A percentile compares a stretch with the other conserved stretches of the same genome.
phyloP scores from a whole-genome alignment of 1,284 basidiomycete genomes.

The Ganoderma multipileum region DNA sequence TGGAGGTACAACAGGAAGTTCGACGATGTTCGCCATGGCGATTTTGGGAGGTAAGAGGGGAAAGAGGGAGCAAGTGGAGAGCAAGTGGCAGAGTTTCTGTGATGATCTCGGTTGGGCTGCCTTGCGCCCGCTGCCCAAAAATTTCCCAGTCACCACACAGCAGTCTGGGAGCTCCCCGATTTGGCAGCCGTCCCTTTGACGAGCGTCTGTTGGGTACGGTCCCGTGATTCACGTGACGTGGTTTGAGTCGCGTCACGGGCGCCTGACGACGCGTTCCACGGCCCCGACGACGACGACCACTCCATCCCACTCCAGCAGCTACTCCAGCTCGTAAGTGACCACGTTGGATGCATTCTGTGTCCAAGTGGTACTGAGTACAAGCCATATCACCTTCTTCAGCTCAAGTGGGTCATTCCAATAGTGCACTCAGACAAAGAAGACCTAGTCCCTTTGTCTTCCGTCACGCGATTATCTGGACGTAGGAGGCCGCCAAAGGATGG shows the following conservation, averaged over 20 bases:
- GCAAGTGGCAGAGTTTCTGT: neutral
- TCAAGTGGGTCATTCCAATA: neutral
- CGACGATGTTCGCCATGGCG: slow-evolving; percentile 42
- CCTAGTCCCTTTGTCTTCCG: neutral
- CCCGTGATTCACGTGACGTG: slow-evolving; percentile 20
- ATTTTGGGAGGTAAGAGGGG: slow-evolving; percentile 10
- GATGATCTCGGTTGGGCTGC: neutral
- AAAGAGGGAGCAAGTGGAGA: slow-evolving; percentile 7
- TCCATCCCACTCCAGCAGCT: neutral
- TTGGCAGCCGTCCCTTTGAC: neutral
- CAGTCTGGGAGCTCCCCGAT: slow-evolving; percentile 6
- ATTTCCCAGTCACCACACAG: slow-evolving; percentile 17
- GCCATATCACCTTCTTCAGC: neutral
- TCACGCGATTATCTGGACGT: neutral
- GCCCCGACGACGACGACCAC: neutral
- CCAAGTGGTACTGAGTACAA: neutral
- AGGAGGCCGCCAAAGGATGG: neutral
- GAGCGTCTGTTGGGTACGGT: neutral
- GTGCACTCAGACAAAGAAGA: neutral
- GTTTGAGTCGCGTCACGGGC: slow-evolving; percentile 21
- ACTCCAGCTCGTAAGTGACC: neutral
- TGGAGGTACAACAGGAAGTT: slow-evolving; percentile 42
- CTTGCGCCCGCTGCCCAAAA: slow-evolving; percentile 9
- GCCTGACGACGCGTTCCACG: neutral
- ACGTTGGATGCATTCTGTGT: neutral